A percentile compares a stretch with the other conserved stretches of the same genome.
Conservation (phyloP, 441 rosid genomes). For the Populus hybrid region DNA sequence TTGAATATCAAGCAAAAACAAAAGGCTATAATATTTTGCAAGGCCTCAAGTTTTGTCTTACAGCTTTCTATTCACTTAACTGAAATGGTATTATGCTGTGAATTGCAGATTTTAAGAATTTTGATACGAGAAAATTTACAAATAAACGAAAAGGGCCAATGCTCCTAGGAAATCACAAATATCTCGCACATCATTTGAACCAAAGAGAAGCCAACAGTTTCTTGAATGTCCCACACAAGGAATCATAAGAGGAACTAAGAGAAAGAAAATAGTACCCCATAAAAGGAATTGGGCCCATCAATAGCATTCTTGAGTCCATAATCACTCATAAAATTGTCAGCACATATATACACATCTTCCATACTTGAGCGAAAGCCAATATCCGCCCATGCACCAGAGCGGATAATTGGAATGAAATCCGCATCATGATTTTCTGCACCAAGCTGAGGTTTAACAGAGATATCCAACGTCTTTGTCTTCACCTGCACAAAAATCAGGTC, state of each 20-base stretch:
- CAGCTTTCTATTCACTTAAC: neutral
- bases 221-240: neutral
- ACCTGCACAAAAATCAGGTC: slow-evolving; percentile 42
- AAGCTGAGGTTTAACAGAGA: slow-evolving; percentile 39
- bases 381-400: slow-evolving; percentile 87
- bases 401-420: slow-evolving; percentile 56
- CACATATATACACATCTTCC: slow-evolving; percentile 75
- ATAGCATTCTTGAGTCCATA: slow-evolving; percentile 37
- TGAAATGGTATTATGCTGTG: neutral
- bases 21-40: neutral
- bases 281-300: slow-evolving; percentile 69
- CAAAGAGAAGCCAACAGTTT: neutral
- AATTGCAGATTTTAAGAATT: neutral
- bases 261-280: slow-evolving; percentile 51
- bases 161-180: neutral
- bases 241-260: neutral
- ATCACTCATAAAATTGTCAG: slow-evolving; percentile 56
- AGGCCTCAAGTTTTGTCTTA: neutral
- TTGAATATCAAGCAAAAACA: neutral
- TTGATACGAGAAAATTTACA: too few relatives aligned
- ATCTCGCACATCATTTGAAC: neutral
- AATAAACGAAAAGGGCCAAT: neutral
- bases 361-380: slow-evolving; percentile 60
- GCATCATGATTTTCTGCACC: slow-evolving; percentile 31
- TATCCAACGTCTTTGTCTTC: slow-evolving; percentile 44